These are phyloP conservation scores for Solanum hybrid DNA, from an alignment of 305 asterid genomes.

Conservation along the genomic window DNA sequence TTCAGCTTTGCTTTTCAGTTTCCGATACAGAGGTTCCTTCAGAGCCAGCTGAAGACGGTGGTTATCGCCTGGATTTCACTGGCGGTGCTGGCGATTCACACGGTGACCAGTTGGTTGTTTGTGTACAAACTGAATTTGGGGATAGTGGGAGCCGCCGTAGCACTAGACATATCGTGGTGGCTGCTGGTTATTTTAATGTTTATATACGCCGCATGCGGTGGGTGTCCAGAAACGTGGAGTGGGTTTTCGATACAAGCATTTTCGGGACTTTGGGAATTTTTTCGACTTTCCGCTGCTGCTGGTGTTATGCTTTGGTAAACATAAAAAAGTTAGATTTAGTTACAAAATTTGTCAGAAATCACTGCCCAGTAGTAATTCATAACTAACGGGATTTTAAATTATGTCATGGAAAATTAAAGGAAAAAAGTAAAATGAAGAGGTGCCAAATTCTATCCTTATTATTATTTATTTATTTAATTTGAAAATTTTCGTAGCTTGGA, in stretches of 20 bases:
- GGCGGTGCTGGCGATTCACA: conserved; percentile 24
- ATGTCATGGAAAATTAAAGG: too few relatives aligned
- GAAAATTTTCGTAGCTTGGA: conserved; percentile 39
- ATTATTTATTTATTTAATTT: not conserved
- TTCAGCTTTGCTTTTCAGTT: conserved; percentile 39
- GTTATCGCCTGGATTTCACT: conserved; percentile 30
- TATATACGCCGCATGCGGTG: conserved; percentile 30
- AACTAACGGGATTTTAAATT: not conserved
- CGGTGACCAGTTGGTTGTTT: conserved; percentile 18
- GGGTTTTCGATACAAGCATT: conserved; percentile 40
- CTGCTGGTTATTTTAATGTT: conserved; percentile 25
- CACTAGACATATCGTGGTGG: conserved; percentile 49
- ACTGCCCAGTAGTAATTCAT: not conserved
- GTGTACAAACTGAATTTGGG: conserved; percentile 22
- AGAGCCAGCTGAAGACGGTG: conserved; percentile 36
- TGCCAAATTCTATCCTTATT: too few relatives aligned
- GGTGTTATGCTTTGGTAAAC: conserved; percentile 38
- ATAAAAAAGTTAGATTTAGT: too few relatives aligned
- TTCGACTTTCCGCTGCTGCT: conserved; percentile 34
- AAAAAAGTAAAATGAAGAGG: too few relatives aligned
- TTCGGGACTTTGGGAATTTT: conserved; percentile 40
- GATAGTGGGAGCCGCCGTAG: conserved; percentile 29
- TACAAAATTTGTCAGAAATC: not conserved
- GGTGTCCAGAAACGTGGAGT: conserved; percentile 41
- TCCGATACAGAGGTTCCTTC: conserved; percentile 40